Evolutionary conservation across 768 basidiomycete genomes (phyloP), one percentile per base, ranked within the genome.

Genomic region (Amyloporia xantha): DNA sequence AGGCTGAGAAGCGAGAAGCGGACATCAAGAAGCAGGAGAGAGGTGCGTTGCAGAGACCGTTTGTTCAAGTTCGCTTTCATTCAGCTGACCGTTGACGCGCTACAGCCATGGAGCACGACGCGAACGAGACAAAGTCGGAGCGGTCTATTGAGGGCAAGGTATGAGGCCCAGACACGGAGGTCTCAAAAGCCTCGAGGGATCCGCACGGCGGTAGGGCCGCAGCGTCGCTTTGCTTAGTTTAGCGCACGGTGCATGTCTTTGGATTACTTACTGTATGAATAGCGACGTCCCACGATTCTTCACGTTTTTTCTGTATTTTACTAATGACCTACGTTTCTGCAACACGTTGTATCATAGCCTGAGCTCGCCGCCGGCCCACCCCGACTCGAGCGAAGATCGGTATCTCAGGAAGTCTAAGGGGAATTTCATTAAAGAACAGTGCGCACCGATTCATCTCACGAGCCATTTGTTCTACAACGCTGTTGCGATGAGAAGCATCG

Each of bases 11-110:
- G 47, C 79, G 84, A 41, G 68, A 71, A 37, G 73, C 67, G 0
- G 71, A 79, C 48, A 79, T 88, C 54, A 64, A 61, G 38, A 69
- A 63, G 57, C 70, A 72, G 24, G 72, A 78, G 54, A 67, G 64
- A 49, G 70, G 63, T 50, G 50, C 43, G 57, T 52, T 19, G 12
- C n/a, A n/a, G n/a, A n/a, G n/a, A n/a, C n/a, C n/a, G n/a, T n/a
- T n/a, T 25, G 21, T 21, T 12, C 20, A 11, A 15, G 37, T 17
- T 45, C 15, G 11, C n/a, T 36, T 12, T 27, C 9, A 12, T 5
- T 11, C 44, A 1, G 15, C 66, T 66, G 41, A 12, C 46, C 13
- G 44, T 68, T 26, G 3, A 5, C 15, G 6, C 21, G 17, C 33
- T 47, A 11, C 25, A 54, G 56, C 33, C n/a, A 30, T 54, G 19